Percentiles rank a stretch among this genome's conserved stretches.
Evolutionary conservation across 2,329 filamentous ascomycete genomes (phyloP).

Genomic region (Trichoderma sp.): DNA sequence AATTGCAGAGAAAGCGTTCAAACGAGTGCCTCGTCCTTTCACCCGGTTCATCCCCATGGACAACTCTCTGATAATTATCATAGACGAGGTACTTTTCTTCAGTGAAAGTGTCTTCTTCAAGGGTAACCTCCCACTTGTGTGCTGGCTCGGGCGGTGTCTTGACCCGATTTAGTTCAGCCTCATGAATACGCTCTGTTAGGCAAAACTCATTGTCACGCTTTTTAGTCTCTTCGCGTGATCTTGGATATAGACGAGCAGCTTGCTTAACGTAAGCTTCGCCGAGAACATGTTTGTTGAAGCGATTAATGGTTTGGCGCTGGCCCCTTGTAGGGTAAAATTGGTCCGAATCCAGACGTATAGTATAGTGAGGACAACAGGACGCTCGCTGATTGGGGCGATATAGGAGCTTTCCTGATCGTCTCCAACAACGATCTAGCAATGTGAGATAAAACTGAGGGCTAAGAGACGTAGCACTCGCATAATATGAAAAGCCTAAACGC

Average conservation of each 20-base stretch:
- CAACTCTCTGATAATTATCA: conserved; percentile 71
- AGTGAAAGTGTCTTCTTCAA: conserved; percentile 71
- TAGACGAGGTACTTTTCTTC: conserved; percentile 75
- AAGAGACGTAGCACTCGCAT: conserved; percentile 62
- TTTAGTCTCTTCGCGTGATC: conserved; percentile 64
- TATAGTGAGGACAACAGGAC: conserved; percentile 92
- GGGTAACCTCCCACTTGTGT: conserved; percentile 67
- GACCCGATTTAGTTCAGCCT: conserved; percentile 59
- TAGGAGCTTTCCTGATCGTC: conserved; percentile 68
- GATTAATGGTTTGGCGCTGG: conserved; percentile 74
- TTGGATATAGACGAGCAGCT: conserved; percentile 64
- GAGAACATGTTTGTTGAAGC: conserved; percentile 71
- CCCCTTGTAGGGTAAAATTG: conserved; percentile 68
- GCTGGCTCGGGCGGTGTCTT: conserved; percentile 63
- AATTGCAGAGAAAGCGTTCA: conserved; percentile 71
- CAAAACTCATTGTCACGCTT: conserved; percentile 68
- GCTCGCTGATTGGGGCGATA: conserved; percentile 77
- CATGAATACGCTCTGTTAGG: conserved; percentile 67
- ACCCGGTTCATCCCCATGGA: conserved; percentile 66
- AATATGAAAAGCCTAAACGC: conserved; percentile 69
- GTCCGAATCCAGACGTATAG: conserved; percentile 69
- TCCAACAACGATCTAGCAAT: conserved; percentile 75
- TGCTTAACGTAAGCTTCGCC: conserved; percentile 69
- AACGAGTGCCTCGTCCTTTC: conserved; percentile 65
- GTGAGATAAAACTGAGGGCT: conserved; percentile 68